These are phyloP conservation scores for Pseudocercospora pini-densiflorae DNA, from an alignment of 2,329 filamentous ascomycete species.

Conservation along the genomic window DNA sequence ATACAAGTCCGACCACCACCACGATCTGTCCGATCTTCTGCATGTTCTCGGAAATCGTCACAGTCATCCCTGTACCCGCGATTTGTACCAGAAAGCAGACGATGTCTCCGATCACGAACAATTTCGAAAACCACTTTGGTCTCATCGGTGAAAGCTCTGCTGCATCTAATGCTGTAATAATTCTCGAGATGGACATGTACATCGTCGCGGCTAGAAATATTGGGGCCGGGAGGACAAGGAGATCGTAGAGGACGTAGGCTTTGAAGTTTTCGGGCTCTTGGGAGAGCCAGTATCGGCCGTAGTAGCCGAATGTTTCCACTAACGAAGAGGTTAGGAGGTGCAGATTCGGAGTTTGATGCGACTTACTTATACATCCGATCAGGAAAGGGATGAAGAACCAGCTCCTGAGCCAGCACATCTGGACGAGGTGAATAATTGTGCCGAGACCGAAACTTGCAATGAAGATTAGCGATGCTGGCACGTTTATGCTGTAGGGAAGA, in stretches of 20 bases:
- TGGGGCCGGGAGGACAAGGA: slow-evolving; percentile 49
- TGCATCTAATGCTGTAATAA: slow-evolving; percentile 37
- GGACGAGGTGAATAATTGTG: slow-evolving; percentile 43
- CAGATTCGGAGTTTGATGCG: too few species aligned
- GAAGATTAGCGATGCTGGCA: slow-evolving; percentile 34
- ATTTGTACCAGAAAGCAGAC: slow-evolving; percentile 58
- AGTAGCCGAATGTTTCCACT: slow-evolving; percentile 50
- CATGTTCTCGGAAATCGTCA: slow-evolving; percentile 26
- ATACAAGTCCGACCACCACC: slow-evolving; percentile 59
- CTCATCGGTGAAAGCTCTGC: slow-evolving; percentile 46
- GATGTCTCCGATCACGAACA: slow-evolving; percentile 61
- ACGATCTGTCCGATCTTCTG: slow-evolving; percentile 53
- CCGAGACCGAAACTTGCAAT: slow-evolving; percentile 32
- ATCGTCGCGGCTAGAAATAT: slow-evolving; percentile 53
- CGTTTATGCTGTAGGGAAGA: slow-evolving; percentile 28
- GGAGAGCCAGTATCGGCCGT: slow-evolving; percentile 45
- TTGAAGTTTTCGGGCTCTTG: slow-evolving; percentile 42
- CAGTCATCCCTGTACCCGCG: slow-evolving; percentile 45
- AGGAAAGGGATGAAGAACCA: slow-evolving; percentile 46
- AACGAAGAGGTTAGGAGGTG: too few species aligned
- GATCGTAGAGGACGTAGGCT: slow-evolving; percentile 49
- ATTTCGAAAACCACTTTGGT: slow-evolving; percentile 55
- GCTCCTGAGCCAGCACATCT: slow-evolving; percentile 42
- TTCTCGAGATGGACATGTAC: slow-evolving; percentile 52
- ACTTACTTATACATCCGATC: slow-evolving; percentile 45